A percentile compares a stretch with the other conserved stretches of the same genome.
These are phyloP conservation scores for Ophiostoma montium DNA, from an alignment of 2,329 filamentous ascomycete species.

Conservation along the genomic window DNA sequence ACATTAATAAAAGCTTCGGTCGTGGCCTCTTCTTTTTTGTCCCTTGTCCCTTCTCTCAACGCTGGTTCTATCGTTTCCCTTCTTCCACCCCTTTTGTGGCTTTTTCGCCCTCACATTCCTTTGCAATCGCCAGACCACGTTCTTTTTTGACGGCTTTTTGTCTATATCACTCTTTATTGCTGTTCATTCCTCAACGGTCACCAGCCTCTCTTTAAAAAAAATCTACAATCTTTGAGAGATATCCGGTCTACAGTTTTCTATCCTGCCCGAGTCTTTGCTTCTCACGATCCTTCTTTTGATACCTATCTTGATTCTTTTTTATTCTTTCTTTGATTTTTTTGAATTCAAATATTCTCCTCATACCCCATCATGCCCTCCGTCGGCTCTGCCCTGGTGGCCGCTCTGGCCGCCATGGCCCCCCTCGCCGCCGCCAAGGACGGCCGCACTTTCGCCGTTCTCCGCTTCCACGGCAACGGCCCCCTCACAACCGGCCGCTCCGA, in stretches of 20 bases:
- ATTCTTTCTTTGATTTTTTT: neutral
- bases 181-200: neutral
- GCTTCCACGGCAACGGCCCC: conserved; percentile 52
- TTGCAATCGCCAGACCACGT: neutral
- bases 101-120: conserved; percentile 1
- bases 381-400: conserved; percentile 13
- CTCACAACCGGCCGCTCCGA: conserved; percentile 48
- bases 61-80: too few relatives aligned
- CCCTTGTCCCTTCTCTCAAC: too few relatives aligned
- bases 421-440: conserved; percentile 27
- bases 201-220: too few relatives aligned
- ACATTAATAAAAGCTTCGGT: too few relatives aligned
- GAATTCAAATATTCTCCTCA: neutral
- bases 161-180: neutral
- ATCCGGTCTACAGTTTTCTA: neutral
- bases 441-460: conserved; percentile 53
- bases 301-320: neutral
- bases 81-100: neutral
- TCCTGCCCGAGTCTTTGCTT: neutral
- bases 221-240: too few relatives aligned
- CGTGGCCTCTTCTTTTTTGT: too few relatives aligned
- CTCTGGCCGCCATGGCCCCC: conserved; percentile 20
- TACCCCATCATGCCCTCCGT: conserved; percentile 2
- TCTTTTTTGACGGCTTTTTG: neutral
- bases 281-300: neutral